These are phyloP conservation scores for Candida hungchunana DNA, from an alignment of 805 yeast species.

Conservation along the genomic window DNA sequence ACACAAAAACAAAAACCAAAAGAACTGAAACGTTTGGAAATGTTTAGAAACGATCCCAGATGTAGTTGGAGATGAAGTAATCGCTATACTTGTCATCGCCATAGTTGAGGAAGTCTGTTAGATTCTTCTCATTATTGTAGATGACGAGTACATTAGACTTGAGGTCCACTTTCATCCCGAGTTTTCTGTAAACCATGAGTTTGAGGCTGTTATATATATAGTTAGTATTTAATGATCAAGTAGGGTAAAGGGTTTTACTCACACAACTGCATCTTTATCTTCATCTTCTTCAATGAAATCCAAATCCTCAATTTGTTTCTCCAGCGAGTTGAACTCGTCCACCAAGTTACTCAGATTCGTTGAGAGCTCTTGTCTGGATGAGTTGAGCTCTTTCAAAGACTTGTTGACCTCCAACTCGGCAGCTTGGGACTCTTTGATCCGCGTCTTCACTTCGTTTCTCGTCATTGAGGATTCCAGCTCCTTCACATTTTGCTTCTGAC, in stretches of 20 bases:
- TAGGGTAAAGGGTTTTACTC: conserved; percentile 3
- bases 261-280: conserved; percentile 40
- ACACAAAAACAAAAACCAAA: too few relatives aligned
- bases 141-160: conserved; percentile 42
- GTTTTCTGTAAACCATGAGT: conserved; percentile 52
- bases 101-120: conserved; percentile 47
- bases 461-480: conserved; percentile 29
- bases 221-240: conserved; percentile 7
- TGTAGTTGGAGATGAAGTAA: conserved; percentile 66
- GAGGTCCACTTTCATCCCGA: conserved; percentile 51
- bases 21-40: too few relatives aligned
- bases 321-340: conserved; percentile 32
- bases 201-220: conserved; percentile 32
- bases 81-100: conserved; percentile 52
- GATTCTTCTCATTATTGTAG: conserved; percentile 42
- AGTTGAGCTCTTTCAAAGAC: conserved; percentile 45
- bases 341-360: conserved; percentile 35
- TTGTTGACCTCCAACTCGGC: conserved; percentile 49
- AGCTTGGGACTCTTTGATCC: conserved; percentile 36
- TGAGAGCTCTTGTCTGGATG: conserved; percentile 37
- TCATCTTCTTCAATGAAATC: conserved; percentile 25
- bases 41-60: conserved; percentile 68
- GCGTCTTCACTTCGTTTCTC: conserved; percentile 28
- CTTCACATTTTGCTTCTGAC: conserved; percentile 17
- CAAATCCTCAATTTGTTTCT: conserved; percentile 32